A percentile compares a stretch with the other conserved stretches of the same genome.
Conservation (phyloP, 2,329 filamentous ascomycete species). For the Arthrocladium fulminans region DNA sequence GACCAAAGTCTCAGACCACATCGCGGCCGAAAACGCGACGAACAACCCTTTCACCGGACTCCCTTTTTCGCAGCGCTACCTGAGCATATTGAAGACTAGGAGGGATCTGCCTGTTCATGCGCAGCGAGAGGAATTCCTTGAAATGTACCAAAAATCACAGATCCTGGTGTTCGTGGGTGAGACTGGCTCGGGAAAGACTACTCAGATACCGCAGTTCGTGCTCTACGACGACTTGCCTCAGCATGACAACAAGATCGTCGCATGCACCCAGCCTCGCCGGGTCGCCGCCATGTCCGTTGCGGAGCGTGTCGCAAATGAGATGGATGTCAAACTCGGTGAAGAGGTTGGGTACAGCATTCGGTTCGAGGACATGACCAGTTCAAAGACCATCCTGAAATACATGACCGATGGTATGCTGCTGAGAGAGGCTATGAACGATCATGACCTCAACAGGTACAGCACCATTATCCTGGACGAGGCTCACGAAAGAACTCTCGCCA, state of each 20-base stretch:
- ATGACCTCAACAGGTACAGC: conserved; percentile 82
- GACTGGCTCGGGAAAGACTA: conserved; percentile 98
- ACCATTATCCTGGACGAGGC: conserved; percentile 98
- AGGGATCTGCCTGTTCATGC: conserved; percentile 84
- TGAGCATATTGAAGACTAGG: conserved; percentile 75
- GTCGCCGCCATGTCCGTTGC: conserved; percentile 98
- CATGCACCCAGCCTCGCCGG: conserved; percentile 94
- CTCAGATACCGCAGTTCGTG: conserved; percentile 97
- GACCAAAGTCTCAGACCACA: conserved; percentile 68
- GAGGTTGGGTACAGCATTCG: conserved; percentile 98
- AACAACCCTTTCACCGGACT: conserved; percentile 76
- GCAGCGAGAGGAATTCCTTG: conserved; percentile 86
- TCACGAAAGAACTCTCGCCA: conserved; percentile 93
- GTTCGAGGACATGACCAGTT: conserved; percentile 89
- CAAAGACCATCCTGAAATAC: conserved; percentile 91
- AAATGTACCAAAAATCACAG: conserved; percentile 86
- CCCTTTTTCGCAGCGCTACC: conserved; percentile 72
- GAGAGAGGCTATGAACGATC: conserved; percentile 92
- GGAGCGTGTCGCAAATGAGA: conserved; percentile 92
- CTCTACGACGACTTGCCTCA: conserved; percentile 94
- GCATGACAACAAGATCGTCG: conserved; percentile 75
- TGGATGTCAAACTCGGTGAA: conserved; percentile 85
- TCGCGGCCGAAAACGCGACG: conserved; percentile 67
- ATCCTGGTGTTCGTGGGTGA: conserved; percentile 98
- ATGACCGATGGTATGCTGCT: conserved; percentile 99